These are phyloP conservation scores for Aspergillus ochraceoroseus DNA, from an alignment of 2,329 filamentous ascomycete species.

Conservation along the genomic window DNA sequence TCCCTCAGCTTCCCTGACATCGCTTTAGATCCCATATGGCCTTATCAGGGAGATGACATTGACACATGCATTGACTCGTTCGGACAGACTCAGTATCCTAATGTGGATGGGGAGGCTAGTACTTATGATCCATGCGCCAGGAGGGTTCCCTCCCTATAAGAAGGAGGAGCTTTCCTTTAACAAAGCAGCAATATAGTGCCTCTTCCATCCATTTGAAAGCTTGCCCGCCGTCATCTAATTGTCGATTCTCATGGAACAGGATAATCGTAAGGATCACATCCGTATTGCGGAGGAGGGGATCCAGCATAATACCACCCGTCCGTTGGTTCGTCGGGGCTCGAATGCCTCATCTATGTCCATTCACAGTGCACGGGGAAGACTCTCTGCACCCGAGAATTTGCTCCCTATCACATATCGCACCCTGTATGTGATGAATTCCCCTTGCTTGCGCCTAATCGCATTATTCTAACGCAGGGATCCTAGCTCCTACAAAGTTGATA, in stretches of 20 bases:
- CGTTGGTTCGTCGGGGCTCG: conserved; percentile 1
- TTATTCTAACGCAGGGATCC: neutral
- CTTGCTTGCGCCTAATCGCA: neutral
- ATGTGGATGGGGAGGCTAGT: too few relatives aligned
- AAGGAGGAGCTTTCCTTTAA: too few relatives aligned
- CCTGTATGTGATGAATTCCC: conserved; percentile 2
- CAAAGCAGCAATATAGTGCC: too few relatives aligned
- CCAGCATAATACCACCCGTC: neutral
- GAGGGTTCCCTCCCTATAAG: too few relatives aligned
- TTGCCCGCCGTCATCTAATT: too few relatives aligned
- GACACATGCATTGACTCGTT: too few relatives aligned
- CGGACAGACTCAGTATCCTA: too few relatives aligned
- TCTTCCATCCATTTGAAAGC: too few relatives aligned
- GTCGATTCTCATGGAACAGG: conserved; percentile 4
- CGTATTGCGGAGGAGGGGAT: conserved; percentile 3
- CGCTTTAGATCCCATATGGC: too few relatives aligned
- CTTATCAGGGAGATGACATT: too few relatives aligned
- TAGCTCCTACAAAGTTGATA: conserved; percentile 5
- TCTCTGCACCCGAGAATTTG: conserved; percentile 5
- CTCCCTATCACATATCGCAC: conserved; percentile 9
- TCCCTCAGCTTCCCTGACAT: too few relatives aligned
- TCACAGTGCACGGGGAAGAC: conserved; percentile 3
- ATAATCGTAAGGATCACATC: neutral
- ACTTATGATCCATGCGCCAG: too few relatives aligned
- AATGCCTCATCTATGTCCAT: conserved; percentile 5